These are phyloP conservation scores for Dalbergia oliveri DNA, from an alignment of 306 rosid species.

Conservation along the genomic window DNA sequence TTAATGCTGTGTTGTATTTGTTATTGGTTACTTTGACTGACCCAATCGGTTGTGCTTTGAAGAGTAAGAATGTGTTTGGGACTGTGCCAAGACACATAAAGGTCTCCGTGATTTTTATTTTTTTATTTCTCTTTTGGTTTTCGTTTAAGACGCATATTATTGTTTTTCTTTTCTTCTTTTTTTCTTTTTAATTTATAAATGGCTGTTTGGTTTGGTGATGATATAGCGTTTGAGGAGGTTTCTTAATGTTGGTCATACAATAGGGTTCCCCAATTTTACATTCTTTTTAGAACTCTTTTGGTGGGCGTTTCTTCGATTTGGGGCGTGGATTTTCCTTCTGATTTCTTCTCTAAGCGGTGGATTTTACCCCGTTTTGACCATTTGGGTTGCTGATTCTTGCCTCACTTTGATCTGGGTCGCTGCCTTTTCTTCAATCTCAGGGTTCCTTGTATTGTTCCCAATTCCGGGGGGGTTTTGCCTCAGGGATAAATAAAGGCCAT, in stretches of 20 bases:
- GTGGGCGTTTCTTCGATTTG: slow-evolving; percentile 48
- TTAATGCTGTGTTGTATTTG: slow-evolving; percentile 48
- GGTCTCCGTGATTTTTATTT: slow-evolving; percentile 30
- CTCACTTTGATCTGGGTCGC: slow-evolving; percentile 43
- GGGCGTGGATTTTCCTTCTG: slow-evolving; percentile 38
- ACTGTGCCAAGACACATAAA: slow-evolving; percentile 44
- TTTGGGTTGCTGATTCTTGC: slow-evolving; percentile 43
- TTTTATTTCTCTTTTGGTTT: neutral
- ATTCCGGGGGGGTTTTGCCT: slow-evolving; percentile 25
- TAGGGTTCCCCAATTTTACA: slow-evolving; percentile 51
- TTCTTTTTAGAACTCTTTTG: slow-evolving; percentile 25
- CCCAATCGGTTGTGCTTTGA: slow-evolving; percentile 41
- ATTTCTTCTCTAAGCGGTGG: slow-evolving; percentile 22
- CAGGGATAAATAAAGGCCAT: neutral
- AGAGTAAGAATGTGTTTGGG: slow-evolving; percentile 42
- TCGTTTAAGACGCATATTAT: neutral
- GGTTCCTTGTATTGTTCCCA: slow-evolving; percentile 33
- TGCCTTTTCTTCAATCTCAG: slow-evolving; percentile 44
- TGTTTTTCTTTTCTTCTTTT: neutral
- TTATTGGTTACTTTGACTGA: slow-evolving; percentile 52
- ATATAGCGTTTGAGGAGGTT: slow-evolving; percentile 38
- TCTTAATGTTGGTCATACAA: slow-evolving; percentile 15
- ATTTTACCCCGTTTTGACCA: slow-evolving; percentile 39
- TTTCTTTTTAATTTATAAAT: slow-evolving; percentile 43
- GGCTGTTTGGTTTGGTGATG: slow-evolving; percentile 46